These are phyloP conservation scores for Extremus antarcticus DNA, from an alignment of 495 filamentous ascomycete species.

Conservation along the genomic window DNA sequence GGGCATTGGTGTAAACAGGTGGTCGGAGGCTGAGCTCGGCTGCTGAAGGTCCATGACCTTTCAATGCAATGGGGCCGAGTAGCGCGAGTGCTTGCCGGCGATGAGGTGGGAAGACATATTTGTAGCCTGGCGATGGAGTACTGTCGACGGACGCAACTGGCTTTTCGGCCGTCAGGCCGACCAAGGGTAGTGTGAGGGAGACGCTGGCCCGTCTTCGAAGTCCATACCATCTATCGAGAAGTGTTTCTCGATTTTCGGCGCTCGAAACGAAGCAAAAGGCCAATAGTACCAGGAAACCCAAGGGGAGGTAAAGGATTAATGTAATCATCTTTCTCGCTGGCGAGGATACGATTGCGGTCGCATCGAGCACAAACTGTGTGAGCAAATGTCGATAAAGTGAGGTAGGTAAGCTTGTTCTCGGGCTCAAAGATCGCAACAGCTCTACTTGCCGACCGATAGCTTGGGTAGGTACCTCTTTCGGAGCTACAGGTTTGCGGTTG, in stretches of 20 bases:
- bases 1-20: slow-evolving; percentile 20
- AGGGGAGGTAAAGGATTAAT: too few relatives aligned
- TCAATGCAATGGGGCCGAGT: slow-evolving; percentile 16
- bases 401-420: too few relatives aligned
- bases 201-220: neutral
- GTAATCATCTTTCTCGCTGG: too few relatives aligned
- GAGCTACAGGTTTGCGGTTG: too few relatives aligned
- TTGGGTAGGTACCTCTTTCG: too few relatives aligned
- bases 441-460: too few relatives aligned
- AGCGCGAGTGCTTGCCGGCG: slow-evolving; percentile 41
- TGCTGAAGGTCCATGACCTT: slow-evolving; percentile 17
- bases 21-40: slow-evolving; percentile 13
- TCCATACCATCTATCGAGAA: neutral
- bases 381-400: too few relatives aligned
- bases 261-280: neutral
- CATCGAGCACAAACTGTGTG: too few relatives aligned
- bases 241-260: neutral
- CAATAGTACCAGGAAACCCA: neutral
- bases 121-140: slow-evolving; percentile 30
- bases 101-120: slow-evolving; percentile 45
- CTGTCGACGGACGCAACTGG: neutral
- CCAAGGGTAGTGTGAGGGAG: neutral
- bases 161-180: neutral
- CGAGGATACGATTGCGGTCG: too few relatives aligned
- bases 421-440: too few relatives aligned